Evolutionary conservation across 108 stramenopile species (phyloP).

Genomic region (Cylindrotheca closterium): DNA sequence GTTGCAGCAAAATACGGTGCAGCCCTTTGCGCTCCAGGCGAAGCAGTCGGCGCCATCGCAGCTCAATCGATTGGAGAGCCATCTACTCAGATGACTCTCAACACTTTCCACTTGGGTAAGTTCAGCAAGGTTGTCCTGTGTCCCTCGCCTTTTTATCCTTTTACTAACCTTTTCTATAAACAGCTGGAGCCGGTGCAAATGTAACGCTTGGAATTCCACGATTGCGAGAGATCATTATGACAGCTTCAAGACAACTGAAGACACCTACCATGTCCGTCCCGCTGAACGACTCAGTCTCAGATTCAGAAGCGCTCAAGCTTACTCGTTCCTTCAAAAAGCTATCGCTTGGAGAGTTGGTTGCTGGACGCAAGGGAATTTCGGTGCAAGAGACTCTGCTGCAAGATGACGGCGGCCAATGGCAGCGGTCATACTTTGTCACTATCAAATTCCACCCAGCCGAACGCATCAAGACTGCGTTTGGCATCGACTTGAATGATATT

Average conservation of each 20-base stretch:
- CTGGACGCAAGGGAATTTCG: constrained; percentile 66
- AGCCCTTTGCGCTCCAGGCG: constrained; percentile 94
- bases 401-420: constrained; percentile 65
- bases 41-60: constrained; percentile 98
- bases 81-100: constrained; percentile 99
- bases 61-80: constrained; percentile 98
- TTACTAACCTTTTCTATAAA: not conserved
- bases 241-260: constrained; percentile 91
- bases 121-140: not conserved
- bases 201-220: constrained; percentile 99
- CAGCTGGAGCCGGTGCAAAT: constrained; percentile 98
- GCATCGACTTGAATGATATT: constrained; percentile 82
- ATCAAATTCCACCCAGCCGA: constrained; percentile 83
- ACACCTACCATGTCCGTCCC: constrained; percentile 98
- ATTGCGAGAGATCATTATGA: constrained; percentile 99
- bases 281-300: constrained; percentile 51
- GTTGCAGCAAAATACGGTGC: constrained; percentile 91
- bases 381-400: constrained; percentile 71
- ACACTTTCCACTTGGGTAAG: constrained; percentile 95
- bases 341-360: constrained; percentile 85
- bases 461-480: constrained; percentile 89
- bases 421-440: constrained; percentile 79
- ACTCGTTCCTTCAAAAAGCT: constrained; percentile 81
- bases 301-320: constrained; percentile 58
- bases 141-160: not conserved